Evolutionary conservation across 805 yeast species (phyloP).

Genomic region (Kluyveromyces starmeri): DNA sequence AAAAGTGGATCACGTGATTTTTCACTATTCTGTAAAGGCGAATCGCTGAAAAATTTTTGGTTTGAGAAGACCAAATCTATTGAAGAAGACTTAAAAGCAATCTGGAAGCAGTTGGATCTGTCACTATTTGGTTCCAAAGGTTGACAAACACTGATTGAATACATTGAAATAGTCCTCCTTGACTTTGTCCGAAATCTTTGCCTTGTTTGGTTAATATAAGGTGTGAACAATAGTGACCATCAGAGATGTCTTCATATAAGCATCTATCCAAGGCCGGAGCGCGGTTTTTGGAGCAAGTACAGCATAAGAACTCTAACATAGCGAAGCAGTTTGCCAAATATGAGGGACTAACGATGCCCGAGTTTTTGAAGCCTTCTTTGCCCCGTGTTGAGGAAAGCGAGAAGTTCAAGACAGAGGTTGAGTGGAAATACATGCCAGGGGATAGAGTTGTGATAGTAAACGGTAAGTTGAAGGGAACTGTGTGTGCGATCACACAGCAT

Average conservation of each 20-base stretch:
- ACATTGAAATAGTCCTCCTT: too few relatives aligned
- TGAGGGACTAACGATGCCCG: constrained; percentile 28
- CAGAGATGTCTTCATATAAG: constrained; percentile 16
- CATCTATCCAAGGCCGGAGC: constrained; percentile 32
- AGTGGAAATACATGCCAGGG: constrained; percentile 61
- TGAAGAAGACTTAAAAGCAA: not conserved
- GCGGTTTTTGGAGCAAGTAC: constrained; percentile 27
- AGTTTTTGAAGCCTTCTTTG: constrained; percentile 29
- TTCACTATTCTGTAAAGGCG: too few relatives aligned
- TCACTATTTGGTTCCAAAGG: too few relatives aligned
- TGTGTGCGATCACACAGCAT: constrained; percentile 57
- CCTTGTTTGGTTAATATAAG: too few relatives aligned
- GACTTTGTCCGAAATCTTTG: too few relatives aligned
- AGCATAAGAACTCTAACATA: constrained; percentile 26
- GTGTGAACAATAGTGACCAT: not conserved
- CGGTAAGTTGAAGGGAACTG: constrained; percentile 68
- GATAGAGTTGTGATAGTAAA: constrained; percentile 65
- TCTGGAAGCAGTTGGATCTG: too few relatives aligned
- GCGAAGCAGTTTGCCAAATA: constrained; percentile 24
- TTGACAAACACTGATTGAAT: too few relatives aligned
- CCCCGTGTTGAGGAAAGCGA: constrained; percentile 27
- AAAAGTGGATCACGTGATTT: too few relatives aligned
- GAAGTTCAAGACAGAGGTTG: constrained; percentile 34
- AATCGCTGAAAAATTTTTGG: too few relatives aligned
- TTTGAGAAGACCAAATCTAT: too few relatives aligned